Conservation (phyloP, 208 protist genomes). For the Leishmania tarentolae region DNA sequence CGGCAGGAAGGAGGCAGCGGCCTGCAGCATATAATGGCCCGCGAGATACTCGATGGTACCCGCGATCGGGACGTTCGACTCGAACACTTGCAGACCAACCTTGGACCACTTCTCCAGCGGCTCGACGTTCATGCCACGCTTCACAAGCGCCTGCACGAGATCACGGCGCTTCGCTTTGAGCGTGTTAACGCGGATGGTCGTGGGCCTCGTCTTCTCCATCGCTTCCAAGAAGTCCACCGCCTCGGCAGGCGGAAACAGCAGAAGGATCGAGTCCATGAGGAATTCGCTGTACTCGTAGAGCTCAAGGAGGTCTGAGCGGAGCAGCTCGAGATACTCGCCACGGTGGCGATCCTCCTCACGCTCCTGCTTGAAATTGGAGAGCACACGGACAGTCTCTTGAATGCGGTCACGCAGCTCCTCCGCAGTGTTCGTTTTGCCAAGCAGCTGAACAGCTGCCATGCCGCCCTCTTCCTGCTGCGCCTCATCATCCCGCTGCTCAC, state of each 20-base stretch:
- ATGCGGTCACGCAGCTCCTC: constrained; percentile 91
- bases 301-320: constrained; percentile 90
- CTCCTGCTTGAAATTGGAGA: constrained; percentile 92
- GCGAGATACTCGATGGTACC: constrained; percentile 99
- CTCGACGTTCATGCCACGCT: constrained; percentile 98
- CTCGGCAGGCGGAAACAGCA: constrained; percentile 94
- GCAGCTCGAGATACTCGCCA: constrained; percentile 93
- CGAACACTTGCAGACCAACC: constrained; percentile 98
- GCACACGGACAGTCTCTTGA: constrained; percentile 90
- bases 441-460: constrained; percentile 34
- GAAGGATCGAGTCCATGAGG: constrained; percentile 94
- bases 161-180: constrained; percentile 97
- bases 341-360: constrained; percentile 85
- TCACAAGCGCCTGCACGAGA: constrained; percentile 94
- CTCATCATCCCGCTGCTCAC: constrained; percentile 40
- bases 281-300: constrained; percentile 97
- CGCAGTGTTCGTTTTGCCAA: constrained; percentile 64
- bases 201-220: constrained; percentile 96
- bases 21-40: constrained; percentile 99
- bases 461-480: constrained; percentile 6
- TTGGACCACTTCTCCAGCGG: constrained; percentile 96
- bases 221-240: constrained; percentile 97
- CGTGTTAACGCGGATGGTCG: constrained; percentile 99
- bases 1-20: constrained; percentile 98
- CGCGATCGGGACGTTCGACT: constrained; percentile 97